phyloP scores from a whole-genome alignment of 352 stramenopile genomes.

The Phytophthora tentaculata region DNA sequence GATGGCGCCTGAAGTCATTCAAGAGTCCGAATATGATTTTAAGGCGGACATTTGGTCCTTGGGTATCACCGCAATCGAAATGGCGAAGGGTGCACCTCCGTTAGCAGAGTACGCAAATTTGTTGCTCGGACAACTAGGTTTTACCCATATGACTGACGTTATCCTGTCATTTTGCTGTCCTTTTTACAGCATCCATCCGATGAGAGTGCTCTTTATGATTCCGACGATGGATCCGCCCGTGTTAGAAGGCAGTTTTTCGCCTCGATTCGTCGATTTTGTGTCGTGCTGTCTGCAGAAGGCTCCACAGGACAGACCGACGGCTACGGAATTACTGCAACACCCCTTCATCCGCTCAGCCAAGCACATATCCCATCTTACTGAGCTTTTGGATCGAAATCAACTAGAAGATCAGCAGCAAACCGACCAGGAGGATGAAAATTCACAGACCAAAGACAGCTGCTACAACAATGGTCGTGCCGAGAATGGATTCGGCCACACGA shows the following conservation, averaged over 20 bases:
- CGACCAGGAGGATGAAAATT: slow-evolving; percentile 11
- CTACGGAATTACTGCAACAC: slow-evolving; percentile 83
- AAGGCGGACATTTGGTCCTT: slow-evolving; percentile 99
- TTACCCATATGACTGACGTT: slow-evolving; percentile 1
- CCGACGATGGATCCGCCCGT: slow-evolving; percentile 92
- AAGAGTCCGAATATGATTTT: slow-evolving; percentile 94
- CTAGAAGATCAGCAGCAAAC: slow-evolving; percentile 38
- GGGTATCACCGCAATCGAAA: slow-evolving; percentile 99
- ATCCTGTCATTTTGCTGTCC: slow-evolving; percentile 4
- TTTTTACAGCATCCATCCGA: slow-evolving; percentile 94
- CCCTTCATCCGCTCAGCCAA: slow-evolving; percentile 84
- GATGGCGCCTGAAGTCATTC: slow-evolving; percentile 94
- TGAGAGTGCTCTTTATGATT: slow-evolving; percentile 99
- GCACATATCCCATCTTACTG: slow-evolving; percentile 71
- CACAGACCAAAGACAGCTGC: slow-evolving; percentile 9
- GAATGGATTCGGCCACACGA: slow-evolving; percentile 26
- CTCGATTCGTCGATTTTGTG: slow-evolving; percentile 91
- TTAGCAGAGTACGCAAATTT: slow-evolving; percentile 77
- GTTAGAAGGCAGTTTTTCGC: slow-evolving; percentile 82
- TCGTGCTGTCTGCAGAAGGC: slow-evolving; percentile 88
- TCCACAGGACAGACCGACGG: slow-evolving; percentile 84
- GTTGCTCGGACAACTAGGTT: neutral
- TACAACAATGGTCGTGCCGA: slow-evolving; percentile 22
- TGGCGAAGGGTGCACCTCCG: slow-evolving; percentile 96
- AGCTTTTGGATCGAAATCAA: slow-evolving; percentile 63